These are phyloP conservation scores for Zea mays DNA, from an alignment of 176 grass and related monocot species.

Conservation along the genomic window Zm-B73-REFERENCE-NAM-5.0 NC_050101.1:161887001-161887500, in stretches of 20 bases:
- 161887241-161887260: slow-evolving; percentile 3
- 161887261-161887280: not conserved
- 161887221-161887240: not conserved
- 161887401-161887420: slow-evolving; percentile 1
- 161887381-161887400: not conserved
- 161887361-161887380: slow-evolving; percentile 1
- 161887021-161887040: too few species aligned
- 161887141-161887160: too few species aligned
- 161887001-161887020: too few species aligned
- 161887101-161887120: too few species aligned
- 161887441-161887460: slow-evolving; percentile 12
- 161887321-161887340: not conserved
- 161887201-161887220: slow-evolving; percentile 1
- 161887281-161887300: not conserved
- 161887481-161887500: not conserved
- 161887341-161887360: not conserved
- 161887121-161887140: too few species aligned
- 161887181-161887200: slow-evolving; percentile 10
- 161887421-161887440: not conserved
- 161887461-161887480: slow-evolving; percentile 36
- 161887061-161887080: too few species aligned
- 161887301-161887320: not conserved
- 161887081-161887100: too few species aligned
- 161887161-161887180: not conserved
- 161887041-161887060: too few species aligned